A percentile compares a stretch with the other conserved stretches of the same genome.
Conservation (phyloP, 805 yeast species). For the Suhomyces kilbournensis region DNA sequence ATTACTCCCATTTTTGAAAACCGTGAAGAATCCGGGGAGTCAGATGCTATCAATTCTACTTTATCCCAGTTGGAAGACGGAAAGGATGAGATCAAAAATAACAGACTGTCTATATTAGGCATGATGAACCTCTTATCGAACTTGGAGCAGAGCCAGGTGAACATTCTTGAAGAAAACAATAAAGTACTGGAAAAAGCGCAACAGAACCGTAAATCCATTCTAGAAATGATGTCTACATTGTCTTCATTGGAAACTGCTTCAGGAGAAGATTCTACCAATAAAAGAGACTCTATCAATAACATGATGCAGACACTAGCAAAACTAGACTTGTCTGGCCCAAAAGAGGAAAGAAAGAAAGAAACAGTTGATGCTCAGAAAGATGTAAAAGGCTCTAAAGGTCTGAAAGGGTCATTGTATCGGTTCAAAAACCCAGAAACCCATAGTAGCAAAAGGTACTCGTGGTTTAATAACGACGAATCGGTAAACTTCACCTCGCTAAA, state of each 20-base stretch:
- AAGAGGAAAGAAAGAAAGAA: neutral
- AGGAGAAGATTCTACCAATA: slow-evolving; percentile 4
- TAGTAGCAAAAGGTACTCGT: slow-evolving; percentile 22
- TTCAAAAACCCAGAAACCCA: neutral
- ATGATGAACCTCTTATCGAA: slow-evolving; percentile 14
- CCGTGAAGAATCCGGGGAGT: neutral
- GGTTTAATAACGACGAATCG: slow-evolving; percentile 29
- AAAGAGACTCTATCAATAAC: slow-evolving; percentile 20
- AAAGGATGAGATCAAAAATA: neutral
- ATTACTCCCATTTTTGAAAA: neutral
- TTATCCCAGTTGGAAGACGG: neutral
- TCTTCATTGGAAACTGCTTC: slow-evolving; percentile 14
- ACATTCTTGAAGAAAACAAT: slow-evolving; percentile 8
- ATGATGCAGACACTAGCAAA: slow-evolving; percentile 22
- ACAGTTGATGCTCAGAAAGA: too few relatives aligned
- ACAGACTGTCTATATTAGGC: slow-evolving; percentile 13
- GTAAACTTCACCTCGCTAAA: slow-evolving; percentile 9
- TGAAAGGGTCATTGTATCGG: neutral
- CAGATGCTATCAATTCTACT: neutral
- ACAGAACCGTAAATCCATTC: slow-evolving; percentile 26
- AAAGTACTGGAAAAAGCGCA: slow-evolving; percentile 8
- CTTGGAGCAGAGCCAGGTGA: slow-evolving; percentile 11
- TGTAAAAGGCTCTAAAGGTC: neutral
- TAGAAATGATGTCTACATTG: slow-evolving; percentile 32
- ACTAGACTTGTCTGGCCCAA: slow-evolving; percentile 8